These are phyloP conservation scores for Stephanodiscus triporus DNA, from an alignment of 108 stramenopile genomes.

Conservation along the genomic window DNA sequence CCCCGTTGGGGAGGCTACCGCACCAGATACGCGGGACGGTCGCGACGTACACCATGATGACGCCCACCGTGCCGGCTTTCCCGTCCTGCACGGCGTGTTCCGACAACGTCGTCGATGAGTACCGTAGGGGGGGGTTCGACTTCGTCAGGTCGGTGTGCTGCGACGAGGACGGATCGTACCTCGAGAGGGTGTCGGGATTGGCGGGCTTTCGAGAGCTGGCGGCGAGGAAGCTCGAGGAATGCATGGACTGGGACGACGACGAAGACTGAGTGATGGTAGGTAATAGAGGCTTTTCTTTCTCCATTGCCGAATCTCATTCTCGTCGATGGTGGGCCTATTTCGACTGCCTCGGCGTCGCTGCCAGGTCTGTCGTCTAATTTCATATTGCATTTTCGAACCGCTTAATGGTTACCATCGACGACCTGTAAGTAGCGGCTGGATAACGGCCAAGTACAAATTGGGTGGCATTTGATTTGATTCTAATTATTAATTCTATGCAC, in stretches of 20 bases:
- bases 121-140: slow-evolving; percentile 67
- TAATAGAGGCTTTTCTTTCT: no score
- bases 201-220: slow-evolving; percentile 58
- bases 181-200: slow-evolving; percentile 81
- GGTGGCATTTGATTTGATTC: no score
- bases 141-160: slow-evolving; percentile 83
- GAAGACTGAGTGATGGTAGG: slow-evolving; percentile 30
- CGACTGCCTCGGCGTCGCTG: no score
- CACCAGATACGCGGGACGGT: slow-evolving; percentile 96
- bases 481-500: no score
- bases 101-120: slow-evolving; percentile 76
- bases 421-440: no score
- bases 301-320: no score
- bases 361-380: no score
- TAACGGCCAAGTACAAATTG: no score
- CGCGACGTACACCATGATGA: slow-evolving; percentile 90
- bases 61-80: slow-evolving; percentile 90
- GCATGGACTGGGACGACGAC: slow-evolving; percentile 56
- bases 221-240: slow-evolving; percentile 48
- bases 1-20: slow-evolving; percentile 80
- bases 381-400: no score
- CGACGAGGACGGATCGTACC: slow-evolving; percentile 69
- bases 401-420: no score
- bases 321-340: no score
- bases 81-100: slow-evolving; percentile 93